Conservation (phyloP, 2,329 filamentous ascomycete species). For the Ceratocystis alfenasii region DNA sequence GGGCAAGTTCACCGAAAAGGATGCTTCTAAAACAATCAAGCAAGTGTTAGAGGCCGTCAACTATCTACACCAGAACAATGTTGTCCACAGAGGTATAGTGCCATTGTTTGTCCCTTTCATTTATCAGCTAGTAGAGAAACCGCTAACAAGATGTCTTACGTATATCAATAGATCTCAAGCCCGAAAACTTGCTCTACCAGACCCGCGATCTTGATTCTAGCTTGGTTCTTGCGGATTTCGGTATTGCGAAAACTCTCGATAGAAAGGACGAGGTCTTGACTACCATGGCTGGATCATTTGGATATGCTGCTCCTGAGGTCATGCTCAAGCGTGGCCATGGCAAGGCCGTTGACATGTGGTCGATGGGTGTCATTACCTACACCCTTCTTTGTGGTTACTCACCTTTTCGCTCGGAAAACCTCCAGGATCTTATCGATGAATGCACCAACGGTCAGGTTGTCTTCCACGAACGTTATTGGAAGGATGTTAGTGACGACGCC, state of each 20-base stretch:
- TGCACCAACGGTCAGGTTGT: constrained; percentile 73
- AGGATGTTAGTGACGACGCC: constrained; percentile 86
- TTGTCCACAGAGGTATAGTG: constrained; percentile 75
- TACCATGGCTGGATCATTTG: constrained; percentile 97
- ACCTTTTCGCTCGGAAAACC: constrained; percentile 88
- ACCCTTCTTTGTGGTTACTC: constrained; percentile 96
- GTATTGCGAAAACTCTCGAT: constrained; percentile 96
- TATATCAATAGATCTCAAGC: constrained; percentile 89
- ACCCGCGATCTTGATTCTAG: constrained; percentile 66
- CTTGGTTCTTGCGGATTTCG: constrained; percentile 90
- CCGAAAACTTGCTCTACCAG: constrained; percentile 91
- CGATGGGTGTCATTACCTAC: constrained; percentile 95
- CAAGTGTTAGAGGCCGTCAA: constrained; percentile 85
- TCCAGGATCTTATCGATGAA: constrained; percentile 88
- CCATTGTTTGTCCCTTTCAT: no score
- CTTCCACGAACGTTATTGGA: constrained; percentile 98
- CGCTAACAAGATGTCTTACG: not conserved
- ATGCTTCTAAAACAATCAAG: constrained; percentile 88
- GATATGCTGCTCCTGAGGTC: constrained; percentile 93
- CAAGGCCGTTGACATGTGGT: constrained; percentile 99
- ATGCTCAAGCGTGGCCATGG: constrained; percentile 97
- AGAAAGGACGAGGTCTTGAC: constrained; percentile 82
- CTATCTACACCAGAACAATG: constrained; percentile 87
- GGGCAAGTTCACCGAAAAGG: constrained; percentile 96
- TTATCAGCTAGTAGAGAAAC: no score